These are phyloP conservation scores for Hibiscus syriacus DNA, from an alignment of 345 rosid genomes.

Conservation along the genomic window DNA sequence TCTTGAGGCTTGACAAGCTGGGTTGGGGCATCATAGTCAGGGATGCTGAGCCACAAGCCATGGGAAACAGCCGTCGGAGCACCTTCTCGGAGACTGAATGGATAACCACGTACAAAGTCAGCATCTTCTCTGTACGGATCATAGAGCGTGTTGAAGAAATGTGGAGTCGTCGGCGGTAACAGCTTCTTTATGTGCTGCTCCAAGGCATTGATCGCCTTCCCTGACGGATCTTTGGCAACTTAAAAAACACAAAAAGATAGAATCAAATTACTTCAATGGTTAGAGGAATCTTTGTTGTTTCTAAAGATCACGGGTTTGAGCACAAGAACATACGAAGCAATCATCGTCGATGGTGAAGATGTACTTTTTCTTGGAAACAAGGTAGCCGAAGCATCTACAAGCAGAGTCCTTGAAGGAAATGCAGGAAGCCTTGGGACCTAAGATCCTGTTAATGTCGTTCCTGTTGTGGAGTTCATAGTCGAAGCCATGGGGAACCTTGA, in stretches of 20 bases:
- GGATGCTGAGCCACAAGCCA: conserved; percentile 40
- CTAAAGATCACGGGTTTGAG: no score
- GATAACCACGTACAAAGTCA: conserved; percentile 35
- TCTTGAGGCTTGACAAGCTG: conserved; percentile 37
- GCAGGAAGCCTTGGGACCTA: conserved; percentile 30
- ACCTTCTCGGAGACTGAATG: conserved; percentile 32
- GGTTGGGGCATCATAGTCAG: conserved; percentile 35
- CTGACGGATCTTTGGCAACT: conserved; percentile 32
- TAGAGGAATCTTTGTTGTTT: no score
- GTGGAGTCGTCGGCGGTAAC: conserved; percentile 24
- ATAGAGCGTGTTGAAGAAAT: conserved; percentile 34
- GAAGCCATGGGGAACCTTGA: conserved; percentile 28
- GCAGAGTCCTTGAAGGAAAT: conserved; percentile 35
- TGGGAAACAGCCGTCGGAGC: conserved; percentile 28
- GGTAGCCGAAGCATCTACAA: conserved; percentile 56
- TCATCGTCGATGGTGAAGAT: conserved; percentile 61
- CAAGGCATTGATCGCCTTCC: conserved; percentile 27
- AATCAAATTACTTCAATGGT: no score
- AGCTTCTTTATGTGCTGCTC: conserved; percentile 30
- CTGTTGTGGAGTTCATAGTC: conserved; percentile 26
- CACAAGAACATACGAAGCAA: conserved; percentile 54
- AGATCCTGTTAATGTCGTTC: conserved; percentile 22
- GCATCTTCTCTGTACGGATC: conserved; percentile 28
- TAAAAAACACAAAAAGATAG: not conserved
- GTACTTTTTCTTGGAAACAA: conserved; percentile 55